phyloP scores from a whole-genome alignment of 768 basidiomycete species.

The Phlebiopsis flavidoalba region DNA sequence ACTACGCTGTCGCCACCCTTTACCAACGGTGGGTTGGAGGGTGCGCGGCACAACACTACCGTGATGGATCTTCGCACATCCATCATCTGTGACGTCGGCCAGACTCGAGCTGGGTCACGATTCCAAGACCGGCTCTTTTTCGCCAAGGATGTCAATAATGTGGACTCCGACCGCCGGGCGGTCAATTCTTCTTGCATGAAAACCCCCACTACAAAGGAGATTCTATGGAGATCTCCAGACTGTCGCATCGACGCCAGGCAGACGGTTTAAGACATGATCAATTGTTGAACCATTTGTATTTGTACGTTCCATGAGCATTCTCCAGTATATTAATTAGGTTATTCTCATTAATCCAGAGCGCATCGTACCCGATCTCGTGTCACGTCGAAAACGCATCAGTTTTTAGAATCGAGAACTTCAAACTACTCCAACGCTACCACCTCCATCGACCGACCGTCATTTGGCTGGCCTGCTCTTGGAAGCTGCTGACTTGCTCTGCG shows the following conservation, averaged over 20 bases:
- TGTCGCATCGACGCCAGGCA: neutral
- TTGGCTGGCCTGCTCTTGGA: too few species aligned
- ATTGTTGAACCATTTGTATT: neutral
- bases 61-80: neutral
- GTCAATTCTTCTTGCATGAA: neutral
- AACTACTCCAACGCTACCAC: too few species aligned
- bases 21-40: neutral
- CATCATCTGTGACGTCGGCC: neutral
- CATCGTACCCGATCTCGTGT: too few species aligned
- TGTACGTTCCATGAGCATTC: too few species aligned
- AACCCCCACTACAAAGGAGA: neutral
- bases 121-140: neutral
- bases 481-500: too few species aligned
- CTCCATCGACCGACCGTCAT: too few species aligned
- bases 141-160: neutral
- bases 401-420: too few species aligned
- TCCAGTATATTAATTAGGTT: too few species aligned
- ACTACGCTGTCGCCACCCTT: neutral
- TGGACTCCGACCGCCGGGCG: neutral
- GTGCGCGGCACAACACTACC: neutral
- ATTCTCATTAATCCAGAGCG: too few species aligned
- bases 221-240: neutral
- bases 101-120: neutral
- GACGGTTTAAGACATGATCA: neutral
- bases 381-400: too few species aligned